Conservation (phyloP, 169 alveolate species). For the Eimeria necatrix region DNA sequence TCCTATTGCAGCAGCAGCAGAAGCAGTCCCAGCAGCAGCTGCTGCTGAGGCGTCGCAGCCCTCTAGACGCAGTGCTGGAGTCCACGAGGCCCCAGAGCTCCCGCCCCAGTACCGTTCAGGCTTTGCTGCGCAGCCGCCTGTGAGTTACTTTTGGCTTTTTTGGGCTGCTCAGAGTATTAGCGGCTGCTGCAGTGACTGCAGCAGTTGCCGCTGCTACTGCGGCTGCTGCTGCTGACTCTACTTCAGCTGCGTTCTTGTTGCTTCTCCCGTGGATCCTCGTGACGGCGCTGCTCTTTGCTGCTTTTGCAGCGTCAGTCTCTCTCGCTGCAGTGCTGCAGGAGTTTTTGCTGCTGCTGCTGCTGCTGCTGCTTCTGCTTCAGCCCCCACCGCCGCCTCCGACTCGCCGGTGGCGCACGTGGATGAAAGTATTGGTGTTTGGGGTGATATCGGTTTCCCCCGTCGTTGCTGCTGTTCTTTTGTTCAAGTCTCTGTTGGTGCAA, state of each 20-base stretch:
- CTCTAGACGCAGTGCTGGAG: neutral
- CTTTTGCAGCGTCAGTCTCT: neutral
- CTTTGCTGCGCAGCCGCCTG: constrained; percentile 55
- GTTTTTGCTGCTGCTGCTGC: neutral
- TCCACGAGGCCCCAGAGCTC: neutral
- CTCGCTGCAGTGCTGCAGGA: neutral
- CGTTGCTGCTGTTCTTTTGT: constrained; percentile 9
- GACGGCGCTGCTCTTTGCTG: neutral
- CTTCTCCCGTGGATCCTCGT: neutral
- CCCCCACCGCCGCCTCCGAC: constrained; percentile 26
- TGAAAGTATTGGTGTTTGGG: constrained; percentile 39
- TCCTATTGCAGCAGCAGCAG: neutral
- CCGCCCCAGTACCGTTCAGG: constrained; percentile 34
- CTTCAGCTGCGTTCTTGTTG: neutral
- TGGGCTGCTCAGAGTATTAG: neutral
- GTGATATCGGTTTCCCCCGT: constrained; percentile 26
- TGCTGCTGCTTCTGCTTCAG: constrained; percentile 36
- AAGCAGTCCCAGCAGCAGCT: constrained; percentile 20
- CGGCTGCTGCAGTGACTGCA: neutral
- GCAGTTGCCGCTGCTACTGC: neutral
- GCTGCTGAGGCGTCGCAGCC: constrained; percentile 1
- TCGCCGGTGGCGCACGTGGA: constrained; percentile 54
- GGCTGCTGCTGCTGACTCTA: neutral
- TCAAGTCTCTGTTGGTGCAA: constrained; percentile 62
- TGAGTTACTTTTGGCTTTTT: neutral